Percentiles rank a stretch among this genome's conserved stretches.
These are phyloP conservation scores for Blastobotrys peoriensis DNA, from an alignment of 805 yeast species.

Conservation along the genomic window DNA sequence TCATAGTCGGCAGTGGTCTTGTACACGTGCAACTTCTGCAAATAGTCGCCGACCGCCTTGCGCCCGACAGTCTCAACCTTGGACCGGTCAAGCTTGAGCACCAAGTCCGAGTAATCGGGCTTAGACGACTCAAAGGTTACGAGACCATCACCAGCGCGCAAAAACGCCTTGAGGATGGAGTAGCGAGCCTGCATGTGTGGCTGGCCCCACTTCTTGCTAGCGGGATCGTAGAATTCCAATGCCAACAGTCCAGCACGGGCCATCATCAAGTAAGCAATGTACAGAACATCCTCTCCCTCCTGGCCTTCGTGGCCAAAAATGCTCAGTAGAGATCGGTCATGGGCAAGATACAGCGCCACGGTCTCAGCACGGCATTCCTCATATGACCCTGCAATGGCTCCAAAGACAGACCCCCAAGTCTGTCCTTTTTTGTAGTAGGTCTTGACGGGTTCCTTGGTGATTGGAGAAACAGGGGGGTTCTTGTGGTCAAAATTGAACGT, in stretches of 20 bases:
- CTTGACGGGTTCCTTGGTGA: conserved; percentile 54
- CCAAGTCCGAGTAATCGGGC: conserved; percentile 51
- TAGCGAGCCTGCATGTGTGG: conserved; percentile 92
- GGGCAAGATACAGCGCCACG: conserved; percentile 74
- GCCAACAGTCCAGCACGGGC: conserved; percentile 82
- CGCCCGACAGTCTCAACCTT: conserved; percentile 68
- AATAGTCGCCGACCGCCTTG: conserved; percentile 63
- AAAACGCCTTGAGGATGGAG: conserved; percentile 71
- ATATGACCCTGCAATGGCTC: conserved; percentile 75
- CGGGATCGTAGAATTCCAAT: conserved; percentile 84
- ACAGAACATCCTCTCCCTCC: conserved; percentile 56
- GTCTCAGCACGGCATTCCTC: conserved; percentile 93
- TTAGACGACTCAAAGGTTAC: conserved; percentile 47
- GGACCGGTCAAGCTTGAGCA: conserved; percentile 50
- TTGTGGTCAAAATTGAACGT: conserved; percentile 63
- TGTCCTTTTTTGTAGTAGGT: conserved; percentile 75
- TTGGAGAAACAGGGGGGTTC: conserved; percentile 53
- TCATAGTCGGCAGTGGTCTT: conserved; percentile 71
- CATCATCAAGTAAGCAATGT: conserved; percentile 72
- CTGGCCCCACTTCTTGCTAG: conserved; percentile 82
- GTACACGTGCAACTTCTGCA: conserved; percentile 67
- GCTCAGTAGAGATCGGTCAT: conserved; percentile 58
- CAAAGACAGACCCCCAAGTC: conserved; percentile 87
- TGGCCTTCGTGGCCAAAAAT: conserved; percentile 63
- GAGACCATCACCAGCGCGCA: conserved; percentile 57